A percentile compares a stretch with the other conserved stretches of the same genome.
These are phyloP conservation scores for Pseudodiploospora longispora DNA, from an alignment of 2,329 filamentous ascomycete species.

Conservation along the genomic window DNA sequence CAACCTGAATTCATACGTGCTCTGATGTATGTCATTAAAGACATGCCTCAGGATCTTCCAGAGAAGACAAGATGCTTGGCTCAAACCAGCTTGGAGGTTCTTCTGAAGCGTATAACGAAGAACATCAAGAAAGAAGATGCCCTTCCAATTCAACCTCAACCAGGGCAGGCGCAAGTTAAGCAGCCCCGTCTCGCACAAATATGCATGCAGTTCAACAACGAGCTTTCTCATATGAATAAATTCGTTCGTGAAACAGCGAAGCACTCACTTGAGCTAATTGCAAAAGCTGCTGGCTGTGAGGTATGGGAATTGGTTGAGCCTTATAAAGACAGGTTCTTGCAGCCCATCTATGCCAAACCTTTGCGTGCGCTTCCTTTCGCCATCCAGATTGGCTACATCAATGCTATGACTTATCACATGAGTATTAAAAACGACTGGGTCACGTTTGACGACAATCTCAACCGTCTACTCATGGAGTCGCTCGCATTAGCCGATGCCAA, in stretches of 20 bases:
- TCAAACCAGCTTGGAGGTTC: conserved; percentile 71
- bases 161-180: conserved; percentile 38
- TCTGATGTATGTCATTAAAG: conserved; percentile 96
- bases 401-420: conserved; percentile 93
- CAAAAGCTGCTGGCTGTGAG: conserved; percentile 66
- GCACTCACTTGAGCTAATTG: conserved; percentile 70
- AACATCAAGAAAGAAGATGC: conserved; percentile 70
- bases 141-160: conserved; percentile 28
- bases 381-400: conserved; percentile 96
- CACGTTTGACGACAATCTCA: conserved; percentile 84
- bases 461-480: conserved; percentile 85
- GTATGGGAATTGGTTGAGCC: conserved; percentile 84
- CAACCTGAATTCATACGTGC: conserved; percentile 84
- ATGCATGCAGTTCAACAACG: conserved; percentile 76
- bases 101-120: conserved; percentile 72
- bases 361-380: conserved; percentile 85
- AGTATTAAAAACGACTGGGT: conserved; percentile 83
- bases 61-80: conserved; percentile 80
- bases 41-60: conserved; percentile 90
- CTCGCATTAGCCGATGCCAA: conserved; percentile 89
- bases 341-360: conserved; percentile 91
- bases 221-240: conserved; percentile 91
- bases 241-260: conserved; percentile 86
- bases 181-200: conserved; percentile 62
- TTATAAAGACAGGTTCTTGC: conserved; percentile 81